Percentiles rank a stretch among this genome's conserved stretches.
These are phyloP conservation scores for Candida vaughaniae DNA, from an alignment of 805 yeast species.

Conservation along the genomic window DNA sequence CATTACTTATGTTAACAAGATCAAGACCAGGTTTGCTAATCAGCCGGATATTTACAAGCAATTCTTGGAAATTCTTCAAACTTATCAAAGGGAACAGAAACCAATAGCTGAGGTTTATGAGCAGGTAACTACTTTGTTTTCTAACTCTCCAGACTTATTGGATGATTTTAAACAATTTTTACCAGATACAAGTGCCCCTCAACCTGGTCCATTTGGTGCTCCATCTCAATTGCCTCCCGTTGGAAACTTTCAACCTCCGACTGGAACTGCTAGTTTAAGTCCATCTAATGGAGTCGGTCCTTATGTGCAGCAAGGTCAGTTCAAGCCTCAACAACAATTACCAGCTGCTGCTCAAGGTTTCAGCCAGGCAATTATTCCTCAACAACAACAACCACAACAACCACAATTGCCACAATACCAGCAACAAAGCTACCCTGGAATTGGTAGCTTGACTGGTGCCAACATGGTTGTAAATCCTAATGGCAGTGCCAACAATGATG, in stretches of 20 bases:
- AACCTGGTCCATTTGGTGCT: conserved; percentile 21
- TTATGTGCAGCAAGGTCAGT: conserved; percentile 13
- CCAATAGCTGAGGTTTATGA: conserved; percentile 94
- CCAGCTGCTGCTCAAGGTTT: conserved; percentile 16
- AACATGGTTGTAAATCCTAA: conserved; percentile 2
- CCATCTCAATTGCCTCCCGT: conserved; percentile 76
- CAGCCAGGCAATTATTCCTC: conserved; percentile 3
- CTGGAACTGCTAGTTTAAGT: conserved; percentile 19
- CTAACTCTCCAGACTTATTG: conserved; percentile 89
- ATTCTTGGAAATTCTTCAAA: conserved; percentile 90
- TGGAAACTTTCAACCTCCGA: conserved; percentile 80
- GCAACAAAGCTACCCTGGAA: conserved; percentile 2
- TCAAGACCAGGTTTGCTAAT: conserved; percentile 86
- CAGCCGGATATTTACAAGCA: conserved; percentile 96
- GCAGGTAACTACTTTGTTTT: conserved; percentile 85
- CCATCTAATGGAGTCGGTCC: conserved; percentile 12
- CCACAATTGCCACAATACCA: background rate
- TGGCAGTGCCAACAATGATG: conserved; percentile 5
- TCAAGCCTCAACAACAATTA: conserved; percentile 14
- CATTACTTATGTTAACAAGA: conserved; percentile 91
- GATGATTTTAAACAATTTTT: conserved; percentile 94
- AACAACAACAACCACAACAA: conserved; percentile 13
- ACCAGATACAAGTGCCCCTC: conserved; percentile 63
- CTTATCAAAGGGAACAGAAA: conserved; percentile 93
- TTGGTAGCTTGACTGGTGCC: background rate